These are phyloP conservation scores for Pseudopyrenochaeta lycopersici DNA, from an alignment of 2,329 filamentous ascomycete genomes.

Conservation along the genomic window DNA sequence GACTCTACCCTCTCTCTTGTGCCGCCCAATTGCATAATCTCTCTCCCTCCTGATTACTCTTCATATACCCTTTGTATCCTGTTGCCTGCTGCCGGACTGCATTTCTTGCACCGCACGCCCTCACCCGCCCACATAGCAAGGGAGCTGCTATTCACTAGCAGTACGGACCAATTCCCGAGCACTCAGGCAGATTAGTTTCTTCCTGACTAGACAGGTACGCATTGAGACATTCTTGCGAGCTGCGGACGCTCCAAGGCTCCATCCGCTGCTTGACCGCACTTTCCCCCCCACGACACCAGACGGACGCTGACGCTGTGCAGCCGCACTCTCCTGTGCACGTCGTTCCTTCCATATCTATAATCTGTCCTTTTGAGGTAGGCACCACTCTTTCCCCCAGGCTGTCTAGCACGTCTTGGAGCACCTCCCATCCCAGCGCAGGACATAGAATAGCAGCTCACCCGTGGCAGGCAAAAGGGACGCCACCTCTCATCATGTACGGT, in stretches of 20 bases:
- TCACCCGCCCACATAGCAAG: constrained; percentile 34
- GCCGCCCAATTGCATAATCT: constrained; percentile 28
- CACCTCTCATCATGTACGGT: constrained; percentile 72
- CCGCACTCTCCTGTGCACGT: constrained; percentile 26
- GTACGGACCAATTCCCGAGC: constrained; percentile 43
- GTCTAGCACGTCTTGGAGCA: neutral
- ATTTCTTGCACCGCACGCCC: constrained; percentile 13
- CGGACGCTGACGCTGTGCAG: constrained; percentile 29
- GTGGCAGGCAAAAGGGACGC: neutral
- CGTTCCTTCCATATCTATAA: constrained; percentile 28
- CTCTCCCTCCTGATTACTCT: constrained; percentile 17
- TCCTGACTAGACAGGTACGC: constrained; percentile 29
- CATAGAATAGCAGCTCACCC: neutral
- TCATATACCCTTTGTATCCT: constrained; percentile 20
- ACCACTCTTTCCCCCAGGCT: neutral
- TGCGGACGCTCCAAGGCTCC: constrained; percentile 10
- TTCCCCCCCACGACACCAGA: constrained; percentile 17
- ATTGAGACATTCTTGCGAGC: constrained; percentile 27
- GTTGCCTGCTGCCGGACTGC: constrained; percentile 19
- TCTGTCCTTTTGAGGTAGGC: constrained; percentile 25
- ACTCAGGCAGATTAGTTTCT: constrained; percentile 49
- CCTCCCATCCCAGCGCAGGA: neutral
- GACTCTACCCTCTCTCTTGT: constrained; percentile 27
- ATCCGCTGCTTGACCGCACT: constrained; percentile 12
- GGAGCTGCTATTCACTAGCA: constrained; percentile 43